Percentiles rank a stretch among this genome's conserved stretches.
phyloP scores from a whole-genome alignment of 2,329 filamentous ascomycete genomes.

The Emericellopsis cladophorae region DNA sequence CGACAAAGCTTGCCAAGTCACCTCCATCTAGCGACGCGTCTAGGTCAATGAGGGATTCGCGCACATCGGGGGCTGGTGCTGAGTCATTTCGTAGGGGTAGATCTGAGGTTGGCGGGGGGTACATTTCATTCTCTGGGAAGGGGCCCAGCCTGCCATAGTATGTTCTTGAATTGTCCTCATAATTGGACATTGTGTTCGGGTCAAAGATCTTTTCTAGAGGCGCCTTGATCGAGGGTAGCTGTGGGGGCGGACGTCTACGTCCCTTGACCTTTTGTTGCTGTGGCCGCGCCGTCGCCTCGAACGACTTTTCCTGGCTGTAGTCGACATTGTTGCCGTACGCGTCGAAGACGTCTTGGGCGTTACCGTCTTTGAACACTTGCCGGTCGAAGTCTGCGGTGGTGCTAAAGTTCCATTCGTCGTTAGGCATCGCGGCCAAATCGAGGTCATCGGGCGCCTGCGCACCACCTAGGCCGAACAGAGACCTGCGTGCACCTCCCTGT shows the following conservation, averaged over 20 bases:
- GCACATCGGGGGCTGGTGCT: slow-evolving; percentile 31
- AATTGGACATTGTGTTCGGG: slow-evolving; percentile 51
- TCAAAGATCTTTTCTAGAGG: slow-evolving; percentile 55
- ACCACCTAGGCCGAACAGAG: slow-evolving; percentile 47
- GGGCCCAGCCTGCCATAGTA: slow-evolving; percentile 37
- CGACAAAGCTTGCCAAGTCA: slow-evolving; percentile 44
- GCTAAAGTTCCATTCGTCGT: slow-evolving; percentile 57
- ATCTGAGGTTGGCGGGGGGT: slow-evolving; percentile 34
- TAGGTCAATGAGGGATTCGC: slow-evolving; percentile 53
- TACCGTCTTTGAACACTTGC: slow-evolving; percentile 36
- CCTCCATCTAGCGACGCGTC: slow-evolving; percentile 45
- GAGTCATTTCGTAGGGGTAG: slow-evolving; percentile 47
- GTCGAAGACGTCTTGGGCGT: slow-evolving; percentile 46
- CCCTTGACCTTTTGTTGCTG: slow-evolving; percentile 38
- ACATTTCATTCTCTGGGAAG: slow-evolving; percentile 3
- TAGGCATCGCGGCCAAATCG: slow-evolving; percentile 29
- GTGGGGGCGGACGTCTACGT: slow-evolving; percentile 44
- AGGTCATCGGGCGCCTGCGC: slow-evolving; percentile 39
- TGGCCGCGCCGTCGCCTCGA: slow-evolving; percentile 37
- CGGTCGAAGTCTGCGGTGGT: slow-evolving; percentile 53
- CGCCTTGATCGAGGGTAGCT: slow-evolving; percentile 41
- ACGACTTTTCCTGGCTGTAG: slow-evolving; percentile 26
- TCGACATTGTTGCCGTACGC: slow-evolving; percentile 47
- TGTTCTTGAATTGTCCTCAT: slow-evolving; percentile 44
- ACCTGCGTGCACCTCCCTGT: slow-evolving; percentile 56